Evolutionary conservation across 2,329 filamentous ascomycete species (phyloP).

Genomic region (Fusarium penzigii): DNA sequence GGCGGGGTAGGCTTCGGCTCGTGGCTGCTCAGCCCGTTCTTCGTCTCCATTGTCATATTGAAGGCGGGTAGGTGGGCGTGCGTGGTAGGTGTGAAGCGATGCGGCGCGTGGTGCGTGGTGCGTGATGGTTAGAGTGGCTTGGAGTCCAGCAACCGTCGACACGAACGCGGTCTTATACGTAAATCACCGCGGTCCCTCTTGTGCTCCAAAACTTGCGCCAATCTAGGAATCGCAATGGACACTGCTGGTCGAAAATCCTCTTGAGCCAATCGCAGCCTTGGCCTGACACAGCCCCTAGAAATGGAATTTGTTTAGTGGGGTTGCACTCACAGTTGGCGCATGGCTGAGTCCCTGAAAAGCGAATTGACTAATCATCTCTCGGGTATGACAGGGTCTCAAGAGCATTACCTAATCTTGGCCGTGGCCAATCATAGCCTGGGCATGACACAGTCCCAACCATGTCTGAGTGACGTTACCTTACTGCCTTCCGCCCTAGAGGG

Average conservation of each 20-base stretch:
- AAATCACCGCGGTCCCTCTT: not conserved
- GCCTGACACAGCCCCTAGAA: not conserved
- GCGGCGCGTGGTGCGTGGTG: not conserved
- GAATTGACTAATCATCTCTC: not conserved
- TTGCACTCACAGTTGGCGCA: not conserved
- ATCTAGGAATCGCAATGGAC: not conserved
- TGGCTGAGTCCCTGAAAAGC: not conserved
- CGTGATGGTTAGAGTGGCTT: not conserved
- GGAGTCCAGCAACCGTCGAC: not conserved
- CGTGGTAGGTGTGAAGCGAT: not conserved
- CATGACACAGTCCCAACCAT: not conserved
- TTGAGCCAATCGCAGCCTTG: constrained; percentile 1
- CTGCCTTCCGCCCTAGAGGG: not conserved
- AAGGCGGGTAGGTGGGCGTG: not conserved
- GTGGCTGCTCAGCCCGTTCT: not conserved
- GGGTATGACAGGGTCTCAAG: constrained; percentile 6
- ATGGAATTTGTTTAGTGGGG: not conserved
- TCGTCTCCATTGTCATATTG: not conserved
- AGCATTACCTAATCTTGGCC: not conserved
- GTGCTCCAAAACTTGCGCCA: not conserved
- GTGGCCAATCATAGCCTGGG: not conserved
- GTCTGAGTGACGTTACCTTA: not conserved
- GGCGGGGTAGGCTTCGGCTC: not conserved
- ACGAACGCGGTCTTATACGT: not conserved
- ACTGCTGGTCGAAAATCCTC: not conserved